phyloP scores from a whole-genome alignment of 257 asterid genomes.

The Scutellaria minor region DNA sequence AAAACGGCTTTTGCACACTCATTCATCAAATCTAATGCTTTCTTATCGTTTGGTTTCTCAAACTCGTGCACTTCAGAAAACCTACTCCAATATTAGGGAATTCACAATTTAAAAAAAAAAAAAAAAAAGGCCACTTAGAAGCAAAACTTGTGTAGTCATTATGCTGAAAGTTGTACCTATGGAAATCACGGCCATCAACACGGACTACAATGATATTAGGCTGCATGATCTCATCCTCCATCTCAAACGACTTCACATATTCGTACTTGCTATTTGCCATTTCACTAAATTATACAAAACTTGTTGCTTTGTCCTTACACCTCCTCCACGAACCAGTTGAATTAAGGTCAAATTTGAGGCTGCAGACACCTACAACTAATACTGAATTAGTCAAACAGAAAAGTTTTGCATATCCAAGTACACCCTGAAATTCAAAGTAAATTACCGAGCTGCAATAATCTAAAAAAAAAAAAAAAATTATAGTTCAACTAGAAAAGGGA shows the following conservation, averaged over 20 bases:
- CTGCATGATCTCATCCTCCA: conserved; percentile 61
- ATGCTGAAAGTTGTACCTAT: conserved; percentile 43
- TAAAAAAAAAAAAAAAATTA: background rate
- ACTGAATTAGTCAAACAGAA: background rate
- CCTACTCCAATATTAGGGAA: conserved; percentile 41
- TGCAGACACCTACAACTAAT: background rate
- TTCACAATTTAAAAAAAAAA: background rate
- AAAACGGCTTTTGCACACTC: conserved; percentile 64
- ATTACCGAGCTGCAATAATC: background rate
- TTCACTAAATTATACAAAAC: conserved; percentile 1
- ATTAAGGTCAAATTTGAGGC: background rate
- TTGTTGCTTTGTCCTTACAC: background rate
- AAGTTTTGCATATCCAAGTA: background rate
- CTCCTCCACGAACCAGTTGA: background rate
- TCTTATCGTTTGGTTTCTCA: conserved; percentile 69
- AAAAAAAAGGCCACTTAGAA: conserved; percentile 8
- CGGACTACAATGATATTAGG: conserved; percentile 70
- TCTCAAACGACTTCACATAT: conserved; percentile 78
- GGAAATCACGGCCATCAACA: conserved; percentile 59
- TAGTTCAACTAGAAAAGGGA: background rate
- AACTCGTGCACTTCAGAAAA: conserved; percentile 77
- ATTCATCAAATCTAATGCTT: conserved; percentile 73
- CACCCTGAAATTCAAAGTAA: background rate
- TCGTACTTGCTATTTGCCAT: conserved; percentile 92
- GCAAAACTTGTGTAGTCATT: background rate